Base-by-base conservation (phyloP, 306 rosid species). In the Fagus crenata region DNA sequence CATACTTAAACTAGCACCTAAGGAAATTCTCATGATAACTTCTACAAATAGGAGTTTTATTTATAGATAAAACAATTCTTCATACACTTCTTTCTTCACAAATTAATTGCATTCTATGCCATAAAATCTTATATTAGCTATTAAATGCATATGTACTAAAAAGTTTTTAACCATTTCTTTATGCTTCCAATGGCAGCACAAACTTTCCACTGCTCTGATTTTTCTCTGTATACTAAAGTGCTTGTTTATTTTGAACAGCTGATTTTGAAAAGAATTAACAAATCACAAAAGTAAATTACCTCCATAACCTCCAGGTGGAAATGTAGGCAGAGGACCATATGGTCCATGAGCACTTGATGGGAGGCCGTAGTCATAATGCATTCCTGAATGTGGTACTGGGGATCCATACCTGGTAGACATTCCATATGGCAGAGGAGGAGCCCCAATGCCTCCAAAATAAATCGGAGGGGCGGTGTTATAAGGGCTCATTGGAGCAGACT, bases 381-480 rank as follows among this genome's bases (percentile, higher is more conserved):
- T 6, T 28, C 82, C 86, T 76, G 86, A 59, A 76, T 72, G 81
- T 7, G 80, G 88, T 5, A 82, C 17, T 1, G 81, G 86, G 35
- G 86, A 87, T 39, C 88, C 88, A 74, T 79, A 81, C 36, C 82
- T 75, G 78, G 77, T 51, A 49, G 83, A 14, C 75, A 84, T 32
- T 42, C 88, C 86, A 82, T 87, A 84, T 5, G 80, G 81, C 49
- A 81, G 76, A 53, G 88, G 83, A 82, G 82, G 81, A 64, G 79
- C 71, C 75, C 75, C 85, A 18, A 79, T 53, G 36, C 86, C 86
- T 70, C 88, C 88, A 64, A 77, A 58, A 75, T 84, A 82, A 76
- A 84, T 77, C 18, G 86, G 80, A 64, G 77, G 84, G 39, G 58
- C 49, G 15, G 70, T 79, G 54, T 64, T 81, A 79, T 87, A 84